phyloP scores from a whole-genome alignment of 768 basidiomycete species.

The Pisolithus orientalis region DNA sequence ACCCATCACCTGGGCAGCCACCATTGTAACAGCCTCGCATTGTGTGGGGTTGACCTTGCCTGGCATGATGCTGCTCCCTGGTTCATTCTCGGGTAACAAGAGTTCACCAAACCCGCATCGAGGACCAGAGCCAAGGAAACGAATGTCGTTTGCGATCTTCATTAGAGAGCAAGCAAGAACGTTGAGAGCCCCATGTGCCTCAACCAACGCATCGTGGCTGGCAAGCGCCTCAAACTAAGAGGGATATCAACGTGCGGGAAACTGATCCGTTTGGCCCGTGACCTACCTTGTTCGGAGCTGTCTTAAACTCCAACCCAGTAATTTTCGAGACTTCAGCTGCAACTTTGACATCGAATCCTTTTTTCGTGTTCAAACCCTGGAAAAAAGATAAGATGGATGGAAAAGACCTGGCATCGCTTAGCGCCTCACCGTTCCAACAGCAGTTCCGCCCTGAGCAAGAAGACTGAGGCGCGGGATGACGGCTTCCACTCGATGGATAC shows the following conservation, averaged over 20 bases:
- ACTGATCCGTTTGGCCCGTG: neutral
- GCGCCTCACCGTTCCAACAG: constrained; percentile 84
- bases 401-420: neutral
- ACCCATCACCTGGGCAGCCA: constrained; percentile 96
- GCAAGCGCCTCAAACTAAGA: constrained; percentile 93
- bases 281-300: constrained; percentile 93
- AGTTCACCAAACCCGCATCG: constrained; percentile 97
- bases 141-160: constrained; percentile 99
- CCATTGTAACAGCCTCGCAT: constrained; percentile 98
- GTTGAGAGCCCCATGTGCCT: constrained; percentile 95
- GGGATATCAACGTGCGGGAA: constrained; percentile 4
- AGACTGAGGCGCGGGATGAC: constrained; percentile 80
- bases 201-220: constrained; percentile 96
- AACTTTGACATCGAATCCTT: constrained; percentile 93
- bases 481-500: constrained; percentile 76
- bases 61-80: constrained; percentile 99
- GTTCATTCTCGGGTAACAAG: constrained; percentile 94
- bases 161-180: constrained; percentile 94
- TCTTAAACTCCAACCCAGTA: constrained; percentile 87
- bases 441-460: constrained; percentile 96
- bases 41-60: constrained; percentile 99
- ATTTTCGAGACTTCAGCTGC: constrained; percentile 88
- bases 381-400: constrained; percentile 4
- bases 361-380: constrained; percentile 94
- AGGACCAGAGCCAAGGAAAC: constrained; percentile 95